A percentile compares a stretch with the other conserved stretches of the same genome.
Conservation (phyloP, 75 land plant species). For the Isoetes taiwanensis region DNA sequence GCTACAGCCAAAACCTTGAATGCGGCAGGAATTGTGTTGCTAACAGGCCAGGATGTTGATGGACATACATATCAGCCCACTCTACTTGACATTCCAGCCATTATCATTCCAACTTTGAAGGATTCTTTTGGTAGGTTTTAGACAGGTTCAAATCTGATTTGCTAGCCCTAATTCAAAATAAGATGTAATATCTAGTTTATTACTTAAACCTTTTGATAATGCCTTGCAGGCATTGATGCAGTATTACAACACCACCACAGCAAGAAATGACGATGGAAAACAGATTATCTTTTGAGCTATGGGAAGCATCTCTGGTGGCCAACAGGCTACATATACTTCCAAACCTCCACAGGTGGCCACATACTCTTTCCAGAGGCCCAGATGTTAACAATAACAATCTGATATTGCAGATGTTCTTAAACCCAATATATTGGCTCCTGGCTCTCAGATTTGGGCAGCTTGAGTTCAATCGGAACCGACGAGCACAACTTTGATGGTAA, state of each 20-base stretch:
- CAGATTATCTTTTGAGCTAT: no score
- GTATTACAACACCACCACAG: not conserved
- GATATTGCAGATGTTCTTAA: not conserved
- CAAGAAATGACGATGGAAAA: not conserved
- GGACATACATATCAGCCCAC: conserved; percentile 60
- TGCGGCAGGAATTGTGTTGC: conserved; percentile 70
- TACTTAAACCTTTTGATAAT: no score
- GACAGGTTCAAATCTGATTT: no score
- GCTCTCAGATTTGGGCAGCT: not conserved
- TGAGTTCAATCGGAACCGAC: not conserved
- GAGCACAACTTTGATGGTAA: not conserved
- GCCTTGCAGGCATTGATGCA: not conserved
- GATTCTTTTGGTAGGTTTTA: no score
- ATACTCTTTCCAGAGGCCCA: conserved; percentile 4
- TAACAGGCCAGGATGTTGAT: conserved; percentile 49
- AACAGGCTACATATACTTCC: not conserved
- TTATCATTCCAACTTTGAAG: conserved; percentile 51
- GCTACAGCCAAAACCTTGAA: conserved; percentile 55
- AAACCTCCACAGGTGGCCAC: not conserved
- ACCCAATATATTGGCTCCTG: conserved; percentile 1
- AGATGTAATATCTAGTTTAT: no score
- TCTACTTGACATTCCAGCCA: conserved; percentile 55
- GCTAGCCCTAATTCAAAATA: no score
- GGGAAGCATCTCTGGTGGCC: not conserved
- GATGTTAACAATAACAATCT: conserved; percentile 3